Percentiles rank a stretch among this genome's conserved stretches.
Conservation (phyloP, 129 eudicot genomes). For the Scalesia atractyloides region DNA sequence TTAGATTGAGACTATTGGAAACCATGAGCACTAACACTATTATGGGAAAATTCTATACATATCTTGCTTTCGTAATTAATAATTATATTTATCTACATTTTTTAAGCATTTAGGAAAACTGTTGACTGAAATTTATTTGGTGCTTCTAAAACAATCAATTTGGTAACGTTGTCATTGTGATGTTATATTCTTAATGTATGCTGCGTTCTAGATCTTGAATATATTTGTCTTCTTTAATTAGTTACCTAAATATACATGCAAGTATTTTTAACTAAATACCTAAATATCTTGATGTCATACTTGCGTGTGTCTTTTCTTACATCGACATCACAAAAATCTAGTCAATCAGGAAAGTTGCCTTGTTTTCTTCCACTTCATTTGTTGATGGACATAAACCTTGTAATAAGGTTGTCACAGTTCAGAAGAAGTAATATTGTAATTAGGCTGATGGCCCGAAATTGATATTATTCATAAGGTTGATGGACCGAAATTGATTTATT, state of each 20-base stretch:
- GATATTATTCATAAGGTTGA: background rate
- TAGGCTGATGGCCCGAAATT: constrained; percentile 18
- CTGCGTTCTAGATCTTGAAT: constrained; percentile 6
- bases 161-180: constrained; percentile 4
- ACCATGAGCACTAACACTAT: background rate
- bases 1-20: constrained; percentile 2
- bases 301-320: constrained; percentile 21
- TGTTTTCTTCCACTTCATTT: background rate
- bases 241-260: constrained; percentile 1
- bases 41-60: constrained; percentile 1
- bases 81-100: constrained; percentile 1
- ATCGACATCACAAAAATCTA: constrained; percentile 6
- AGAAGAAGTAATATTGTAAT: background rate
- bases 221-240: constrained; percentile 4
- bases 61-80: background rate
- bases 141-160: constrained; percentile 18
- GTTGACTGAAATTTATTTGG: background rate
- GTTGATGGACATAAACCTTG: background rate
- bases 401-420: background rate
- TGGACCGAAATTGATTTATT: constrained; percentile 23
- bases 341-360: constrained; percentile 6
- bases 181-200: constrained; percentile 12
- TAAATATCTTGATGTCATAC: constrained; percentile 4
- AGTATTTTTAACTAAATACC: background rate
- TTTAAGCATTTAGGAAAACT: background rate